A percentile compares a stretch with the other conserved stretches of the same genome.
These are phyloP conservation scores for Glycine tomentella DNA, from an alignment of 306 rosid species.

Conservation along the genomic window DNA sequence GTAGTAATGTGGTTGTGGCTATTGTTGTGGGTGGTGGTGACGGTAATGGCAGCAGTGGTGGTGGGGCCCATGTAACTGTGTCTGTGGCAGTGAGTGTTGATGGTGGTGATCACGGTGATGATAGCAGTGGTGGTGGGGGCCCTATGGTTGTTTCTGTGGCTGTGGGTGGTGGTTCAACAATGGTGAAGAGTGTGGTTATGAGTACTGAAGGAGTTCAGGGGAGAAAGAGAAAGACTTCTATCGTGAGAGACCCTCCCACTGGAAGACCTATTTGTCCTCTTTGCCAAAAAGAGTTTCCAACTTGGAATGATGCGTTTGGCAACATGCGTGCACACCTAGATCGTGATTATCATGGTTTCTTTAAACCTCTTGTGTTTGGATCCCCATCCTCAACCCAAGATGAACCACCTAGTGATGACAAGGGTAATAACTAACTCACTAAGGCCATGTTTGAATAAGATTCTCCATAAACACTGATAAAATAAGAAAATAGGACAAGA, in stretches of 20 bases:
- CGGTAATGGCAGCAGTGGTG: no score
- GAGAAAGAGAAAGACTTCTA: constrained; percentile 31
- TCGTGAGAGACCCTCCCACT: constrained; percentile 35
- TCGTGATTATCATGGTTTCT: constrained; percentile 44
- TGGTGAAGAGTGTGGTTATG: background rate
- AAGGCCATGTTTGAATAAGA: no score
- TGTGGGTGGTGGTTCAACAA: background rate
- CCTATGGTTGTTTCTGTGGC: background rate
- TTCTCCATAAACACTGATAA: no score
- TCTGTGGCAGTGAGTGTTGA: background rate
- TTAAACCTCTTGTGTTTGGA: constrained; percentile 37
- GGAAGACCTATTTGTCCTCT: constrained; percentile 43
- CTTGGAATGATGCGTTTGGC: constrained; percentile 55
- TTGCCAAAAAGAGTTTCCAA: constrained; percentile 32
- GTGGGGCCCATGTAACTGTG: background rate
- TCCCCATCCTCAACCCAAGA: background rate
- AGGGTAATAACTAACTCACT: background rate
- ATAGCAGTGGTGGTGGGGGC: no score
- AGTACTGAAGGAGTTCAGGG: background rate
- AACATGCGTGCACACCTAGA: constrained; percentile 55
- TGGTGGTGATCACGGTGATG: no score
- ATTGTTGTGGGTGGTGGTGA: background rate
- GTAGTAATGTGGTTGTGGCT: no score
- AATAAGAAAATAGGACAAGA: no score
- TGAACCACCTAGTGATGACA: background rate